Base-by-base conservation (phyloP, 108 stramenopile genomes). In the Pseudonitzschia delicatissima region DNA sequence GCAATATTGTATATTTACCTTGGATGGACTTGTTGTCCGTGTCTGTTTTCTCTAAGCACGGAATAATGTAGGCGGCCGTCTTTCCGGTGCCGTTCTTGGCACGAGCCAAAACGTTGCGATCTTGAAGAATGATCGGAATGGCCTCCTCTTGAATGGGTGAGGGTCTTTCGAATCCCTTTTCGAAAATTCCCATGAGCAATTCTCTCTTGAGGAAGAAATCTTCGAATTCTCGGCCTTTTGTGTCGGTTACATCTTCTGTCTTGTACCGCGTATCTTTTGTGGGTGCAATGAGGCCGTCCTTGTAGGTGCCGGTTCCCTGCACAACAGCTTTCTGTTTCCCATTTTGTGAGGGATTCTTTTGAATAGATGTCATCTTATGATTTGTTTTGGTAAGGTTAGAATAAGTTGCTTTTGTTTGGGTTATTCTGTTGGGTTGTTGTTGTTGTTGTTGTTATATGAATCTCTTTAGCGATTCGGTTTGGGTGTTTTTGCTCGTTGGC, bases 121-220 rank as follows among this genome's bases (percentile, higher is more conserved):
- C 90, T 72, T 94, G 95, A 50, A 98, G 77, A 61, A 97, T 93
- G 66, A 98, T 96, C 26, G 99, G 99, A 62, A 99, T 98, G 15
- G 96, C 97, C 72, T 98, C 96, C 72, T 99, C 97, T 78, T 99
- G 99, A 44, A 99, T 94, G 27, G 97, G 97, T 36, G 87, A 88
- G n/a, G 99, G 99, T 65, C 92, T 87, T 69, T 99, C 98, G 55
- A 98, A 99, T 18, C 98, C 98, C 83, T 97, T 98, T 77, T 99
- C 97, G 72, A 97, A 98, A 48, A 99, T 98, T 34, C 97, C 99
- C 97, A 98, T 98, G 42, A 99, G 77, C 8, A 98, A 87, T 70
- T 98, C 97, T 48, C 91, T 82, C 80, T 94, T 91, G 60, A 96
- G 82, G 69, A 94, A 97, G 76, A 98, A 98, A 74, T 99, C 98